Percentiles rank a stretch among this genome's conserved stretches.
These are phyloP conservation scores for Pyrenophora tritici-repentis DNA, from an alignment of 2,329 filamentous ascomycete species.

Conservation along the genomic window DNA sequence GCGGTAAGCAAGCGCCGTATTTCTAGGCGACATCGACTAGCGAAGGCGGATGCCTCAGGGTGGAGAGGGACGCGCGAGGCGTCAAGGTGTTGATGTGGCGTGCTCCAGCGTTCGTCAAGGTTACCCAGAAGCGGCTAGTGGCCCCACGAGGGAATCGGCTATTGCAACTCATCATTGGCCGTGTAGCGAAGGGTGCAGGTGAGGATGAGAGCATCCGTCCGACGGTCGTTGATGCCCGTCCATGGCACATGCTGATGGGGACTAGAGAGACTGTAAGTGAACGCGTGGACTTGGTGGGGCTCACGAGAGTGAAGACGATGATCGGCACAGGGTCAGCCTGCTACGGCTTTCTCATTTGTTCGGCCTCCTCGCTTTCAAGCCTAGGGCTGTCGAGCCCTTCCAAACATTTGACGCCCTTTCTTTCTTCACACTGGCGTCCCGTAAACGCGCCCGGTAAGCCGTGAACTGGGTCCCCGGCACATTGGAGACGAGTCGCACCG, in stretches of 20 bases:
- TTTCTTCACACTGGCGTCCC: slow-evolving; percentile 18
- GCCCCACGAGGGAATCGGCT: slow-evolving; percentile 27
- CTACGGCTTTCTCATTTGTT: slow-evolving; percentile 11
- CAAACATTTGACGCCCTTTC: slow-evolving; percentile 10
- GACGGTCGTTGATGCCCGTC: slow-evolving; percentile 13
- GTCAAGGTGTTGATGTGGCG: slow-evolving; percentile 26
- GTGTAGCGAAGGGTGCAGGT: slow-evolving; percentile 1
- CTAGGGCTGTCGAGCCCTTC: slow-evolving; percentile 10
- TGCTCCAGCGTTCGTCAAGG: slow-evolving; percentile 38
- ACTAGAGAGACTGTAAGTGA: slow-evolving; percentile 24
- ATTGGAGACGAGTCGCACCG: slow-evolving; percentile 34
- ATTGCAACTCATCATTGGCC: slow-evolving; percentile 33
- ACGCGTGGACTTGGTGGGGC: slow-evolving; percentile 15
- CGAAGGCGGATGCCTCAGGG: slow-evolving; percentile 9
- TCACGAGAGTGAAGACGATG: slow-evolving; percentile 19
- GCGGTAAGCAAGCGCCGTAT: slow-evolving; percentile 20
- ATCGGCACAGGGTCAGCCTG: slow-evolving; percentile 27
- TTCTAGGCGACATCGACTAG: slow-evolving; percentile 16
- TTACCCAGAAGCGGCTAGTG: slow-evolving; percentile 31
- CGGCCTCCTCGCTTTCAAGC: slow-evolving; percentile 3
- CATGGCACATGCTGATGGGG: slow-evolving; percentile 35
- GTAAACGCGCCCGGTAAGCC: slow-evolving; percentile 14
- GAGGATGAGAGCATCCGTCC: slow-evolving; percentile 7
- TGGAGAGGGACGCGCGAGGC: slow-evolving; percentile 31
- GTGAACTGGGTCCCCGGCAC: slow-evolving; percentile 15